phyloP scores from a whole-genome alignment of 2,329 filamentous ascomycete species.

The Apiospora kogelbergensis region DNA sequence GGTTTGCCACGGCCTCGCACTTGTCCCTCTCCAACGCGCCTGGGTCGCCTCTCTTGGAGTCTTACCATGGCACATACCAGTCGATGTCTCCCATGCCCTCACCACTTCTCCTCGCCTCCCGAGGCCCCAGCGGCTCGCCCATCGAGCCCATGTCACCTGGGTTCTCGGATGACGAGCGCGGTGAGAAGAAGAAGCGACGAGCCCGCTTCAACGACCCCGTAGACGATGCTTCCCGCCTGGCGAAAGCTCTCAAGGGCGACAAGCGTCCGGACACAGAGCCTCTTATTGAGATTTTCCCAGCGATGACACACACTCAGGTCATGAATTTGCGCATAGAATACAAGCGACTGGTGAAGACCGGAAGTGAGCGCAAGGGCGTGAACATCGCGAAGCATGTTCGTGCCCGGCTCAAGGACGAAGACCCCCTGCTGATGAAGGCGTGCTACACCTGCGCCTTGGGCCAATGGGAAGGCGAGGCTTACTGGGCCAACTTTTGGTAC shows the following conservation, averaged over 20 bases:
- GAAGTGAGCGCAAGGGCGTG: conserved; percentile 70
- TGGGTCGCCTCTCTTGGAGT: conserved; percentile 82
- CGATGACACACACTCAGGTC: conserved; percentile 82
- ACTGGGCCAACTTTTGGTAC: conserved; percentile 99
- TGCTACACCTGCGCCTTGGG: conserved; percentile 89
- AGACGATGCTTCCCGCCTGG: conserved; percentile 74
- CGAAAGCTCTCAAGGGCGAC: conserved; percentile 70
- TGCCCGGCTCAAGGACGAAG: conserved; percentile 69
- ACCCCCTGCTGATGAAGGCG: conserved; percentile 80
- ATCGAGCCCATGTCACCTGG: conserved; percentile 54
- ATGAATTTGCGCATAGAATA: conserved; percentile 85
- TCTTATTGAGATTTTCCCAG: conserved; percentile 81
- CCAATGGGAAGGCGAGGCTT: conserved; percentile 88
- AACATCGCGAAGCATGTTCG: conserved; percentile 87
- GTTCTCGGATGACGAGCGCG: conserved; percentile 47
- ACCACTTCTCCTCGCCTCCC: conserved; percentile 61
- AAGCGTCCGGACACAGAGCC: conserved; percentile 65
- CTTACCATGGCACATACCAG: conserved; percentile 92
- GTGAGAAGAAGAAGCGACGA: conserved; percentile 54
- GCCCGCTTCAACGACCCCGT: conserved; percentile 82
- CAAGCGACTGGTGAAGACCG: conserved; percentile 84
- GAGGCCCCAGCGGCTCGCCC: conserved; percentile 43
- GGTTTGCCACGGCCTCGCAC: conserved; percentile 37
- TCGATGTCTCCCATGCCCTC: conserved; percentile 94
- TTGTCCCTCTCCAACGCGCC: conserved; percentile 60